Percentiles rank a stretch among this genome's conserved stretches.
phyloP scores from a whole-genome alignment of 176 grass and related monocot species.

The Musa itinerans region DNA sequence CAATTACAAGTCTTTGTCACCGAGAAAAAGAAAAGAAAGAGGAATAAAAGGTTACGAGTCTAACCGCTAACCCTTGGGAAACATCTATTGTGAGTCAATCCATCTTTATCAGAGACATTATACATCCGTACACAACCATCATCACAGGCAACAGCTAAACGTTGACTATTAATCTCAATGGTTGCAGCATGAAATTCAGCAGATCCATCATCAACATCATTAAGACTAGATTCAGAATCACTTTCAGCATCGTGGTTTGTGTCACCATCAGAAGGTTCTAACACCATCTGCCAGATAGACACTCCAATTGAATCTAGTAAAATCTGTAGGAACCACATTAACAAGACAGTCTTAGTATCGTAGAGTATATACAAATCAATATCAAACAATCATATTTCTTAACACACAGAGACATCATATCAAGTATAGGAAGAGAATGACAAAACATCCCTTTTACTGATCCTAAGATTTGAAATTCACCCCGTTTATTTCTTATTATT shows the following conservation, averaged over 20 bases:
- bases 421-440: background rate
- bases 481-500: background rate
- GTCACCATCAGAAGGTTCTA: slow-evolving; percentile 59
- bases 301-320: slow-evolving; percentile 63
- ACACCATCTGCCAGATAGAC: slow-evolving; percentile 76
- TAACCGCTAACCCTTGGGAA: slow-evolving; percentile 88
- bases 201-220: slow-evolving; percentile 32
- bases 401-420: background rate
- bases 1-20: background rate
- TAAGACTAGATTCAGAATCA: slow-evolving; percentile 57
- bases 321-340: slow-evolving; percentile 37
- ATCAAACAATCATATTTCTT: background rate
- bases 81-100: slow-evolving; percentile 62
- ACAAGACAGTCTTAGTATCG: background rate
- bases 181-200: slow-evolving; percentile 26
- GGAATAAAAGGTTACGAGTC: slow-evolving; percentile 15
- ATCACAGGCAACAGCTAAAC: slow-evolving; percentile 72
- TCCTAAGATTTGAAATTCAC: background rate
- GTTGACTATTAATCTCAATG: slow-evolving; percentile 32
- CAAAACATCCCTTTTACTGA: background rate
- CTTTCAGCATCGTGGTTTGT: slow-evolving; percentile 25
- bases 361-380: background rate
- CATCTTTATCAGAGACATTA: slow-evolving; percentile 54
- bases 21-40: background rate
- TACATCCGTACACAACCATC: slow-evolving; percentile 81